phyloP scores from a whole-genome alignment of 345 rosid genomes.

The Luvunga scandens region DNA sequence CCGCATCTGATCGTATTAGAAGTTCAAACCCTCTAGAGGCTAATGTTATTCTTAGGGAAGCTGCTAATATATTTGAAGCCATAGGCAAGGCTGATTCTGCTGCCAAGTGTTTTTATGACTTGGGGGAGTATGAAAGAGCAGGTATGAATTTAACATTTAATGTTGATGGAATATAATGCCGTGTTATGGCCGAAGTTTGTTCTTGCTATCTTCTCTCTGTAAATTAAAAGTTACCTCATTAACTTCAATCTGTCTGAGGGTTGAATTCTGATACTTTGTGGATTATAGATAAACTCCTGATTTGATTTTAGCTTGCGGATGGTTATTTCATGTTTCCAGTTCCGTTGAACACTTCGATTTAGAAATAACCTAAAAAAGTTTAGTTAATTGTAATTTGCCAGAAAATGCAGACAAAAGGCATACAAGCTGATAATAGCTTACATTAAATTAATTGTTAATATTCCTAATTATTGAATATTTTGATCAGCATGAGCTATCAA shows the following conservation, averaged over 20 bases:
- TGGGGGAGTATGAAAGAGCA: constrained; percentile 41
- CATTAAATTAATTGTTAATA: neutral
- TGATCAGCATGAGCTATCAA: no score
- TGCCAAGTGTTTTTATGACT: constrained; percentile 41
- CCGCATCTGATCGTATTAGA: constrained; percentile 36
- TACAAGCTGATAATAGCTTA: neutral
- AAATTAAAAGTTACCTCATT: neutral
- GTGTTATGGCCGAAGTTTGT: neutral
- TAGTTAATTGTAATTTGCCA: neutral
- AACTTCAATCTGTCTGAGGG: neutral
- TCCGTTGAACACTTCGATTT: neutral
- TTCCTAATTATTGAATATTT: neutral
- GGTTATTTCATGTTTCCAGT: neutral
- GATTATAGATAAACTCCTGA: neutral
- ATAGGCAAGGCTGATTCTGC: constrained; percentile 47
- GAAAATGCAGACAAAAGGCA: neutral
- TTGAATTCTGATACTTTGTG: neutral
- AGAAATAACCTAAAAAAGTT: neutral
- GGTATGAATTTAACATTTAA: constrained; percentile 18
- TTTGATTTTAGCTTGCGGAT: neutral
- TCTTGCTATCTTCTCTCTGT: neutral
- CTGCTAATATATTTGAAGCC: constrained; percentile 43
- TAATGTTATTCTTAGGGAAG: constrained; percentile 33
- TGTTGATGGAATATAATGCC: neutral
- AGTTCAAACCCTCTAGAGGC: constrained; percentile 36